These are phyloP conservation scores for Hydnomerulius pinastri DNA, from an alignment of 768 basidiomycete genomes.

Conservation along the genomic window DNA sequence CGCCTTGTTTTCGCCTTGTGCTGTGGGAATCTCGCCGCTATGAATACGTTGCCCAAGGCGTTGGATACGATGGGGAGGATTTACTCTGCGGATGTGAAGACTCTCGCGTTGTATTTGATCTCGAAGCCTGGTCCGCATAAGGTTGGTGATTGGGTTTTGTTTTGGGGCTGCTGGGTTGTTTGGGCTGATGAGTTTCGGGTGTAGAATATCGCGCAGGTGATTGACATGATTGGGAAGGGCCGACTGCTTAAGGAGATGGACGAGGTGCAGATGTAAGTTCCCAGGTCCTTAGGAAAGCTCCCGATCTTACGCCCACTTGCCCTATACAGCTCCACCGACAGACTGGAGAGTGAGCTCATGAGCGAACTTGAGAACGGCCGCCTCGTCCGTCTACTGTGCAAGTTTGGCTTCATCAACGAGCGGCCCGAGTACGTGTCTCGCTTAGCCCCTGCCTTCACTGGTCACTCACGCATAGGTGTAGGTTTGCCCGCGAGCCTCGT, in stretches of 20 bases:
- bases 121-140: constrained; percentile 70
- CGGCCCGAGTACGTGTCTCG: constrained; percentile 82
- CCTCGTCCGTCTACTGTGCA: constrained; percentile 84
- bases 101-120: constrained; percentile 72
- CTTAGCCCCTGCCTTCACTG: neutral
- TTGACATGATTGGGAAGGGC: constrained; percentile 73
- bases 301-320: neutral
- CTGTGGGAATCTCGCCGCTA: constrained; percentile 62
- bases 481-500: constrained; percentile 91
- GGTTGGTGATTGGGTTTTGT: constrained; percentile 36
- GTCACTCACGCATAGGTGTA: constrained; percentile 32
- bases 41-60: constrained; percentile 65
- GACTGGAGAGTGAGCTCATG: constrained; percentile 79
- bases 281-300: neutral
- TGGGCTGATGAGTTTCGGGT: constrained; percentile 1
- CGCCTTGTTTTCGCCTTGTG: constrained; percentile 79
- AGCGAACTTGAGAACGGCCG: constrained; percentile 94
- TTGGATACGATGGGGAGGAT: constrained; percentile 70
- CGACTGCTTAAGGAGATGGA: constrained; percentile 78
- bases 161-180: neutral
- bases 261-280: constrained; percentile 71
- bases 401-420: constrained; percentile 98
- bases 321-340: constrained; percentile 69
- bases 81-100: constrained; percentile 85
- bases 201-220: constrained; percentile 75